Evolutionary conservation across 805 yeast species (phyloP).

Genomic region (Jamesozyma jinghongensis): DNA sequence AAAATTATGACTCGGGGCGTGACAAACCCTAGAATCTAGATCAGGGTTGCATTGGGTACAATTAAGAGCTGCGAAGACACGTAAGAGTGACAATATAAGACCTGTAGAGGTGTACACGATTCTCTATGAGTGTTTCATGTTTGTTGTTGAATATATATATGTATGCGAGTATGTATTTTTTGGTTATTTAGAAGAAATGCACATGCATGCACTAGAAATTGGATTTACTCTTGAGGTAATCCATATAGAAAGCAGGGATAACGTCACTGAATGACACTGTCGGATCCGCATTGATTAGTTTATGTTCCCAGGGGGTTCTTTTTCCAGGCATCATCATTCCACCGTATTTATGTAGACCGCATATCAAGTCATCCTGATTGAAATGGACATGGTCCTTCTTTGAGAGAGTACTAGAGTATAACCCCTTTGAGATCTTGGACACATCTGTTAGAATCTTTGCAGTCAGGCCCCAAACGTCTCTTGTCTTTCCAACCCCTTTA

Average conservation of each 20-base stretch:
- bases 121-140: not conserved
- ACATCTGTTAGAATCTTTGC: conserved; percentile 71
- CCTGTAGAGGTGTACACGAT: no score
- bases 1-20: no score
- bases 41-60: no score
- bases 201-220: not conserved
- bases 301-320: conserved; percentile 46
- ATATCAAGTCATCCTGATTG: conserved; percentile 53
- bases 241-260: conserved; percentile 22
- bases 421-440: conserved; percentile 44
- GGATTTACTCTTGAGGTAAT: conserved; percentile 3
- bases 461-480: conserved; percentile 78
- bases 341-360: conserved; percentile 45
- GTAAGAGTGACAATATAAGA: no score
- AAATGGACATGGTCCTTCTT: conserved; percentile 1
- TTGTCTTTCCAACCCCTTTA: conserved; percentile 31
- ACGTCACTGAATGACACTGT: conserved; percentile 27
- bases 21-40: no score
- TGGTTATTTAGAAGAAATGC: not conserved
- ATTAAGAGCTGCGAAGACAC: no score
- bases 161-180: not conserved
- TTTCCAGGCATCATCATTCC: conserved; percentile 42
- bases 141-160: not conserved
- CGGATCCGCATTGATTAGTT: conserved; percentile 37
- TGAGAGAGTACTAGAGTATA: conserved; percentile 35